phyloP scores from a whole-genome alignment of 768 basidiomycete genomes.

The Lyophyllum decastes region DNA sequence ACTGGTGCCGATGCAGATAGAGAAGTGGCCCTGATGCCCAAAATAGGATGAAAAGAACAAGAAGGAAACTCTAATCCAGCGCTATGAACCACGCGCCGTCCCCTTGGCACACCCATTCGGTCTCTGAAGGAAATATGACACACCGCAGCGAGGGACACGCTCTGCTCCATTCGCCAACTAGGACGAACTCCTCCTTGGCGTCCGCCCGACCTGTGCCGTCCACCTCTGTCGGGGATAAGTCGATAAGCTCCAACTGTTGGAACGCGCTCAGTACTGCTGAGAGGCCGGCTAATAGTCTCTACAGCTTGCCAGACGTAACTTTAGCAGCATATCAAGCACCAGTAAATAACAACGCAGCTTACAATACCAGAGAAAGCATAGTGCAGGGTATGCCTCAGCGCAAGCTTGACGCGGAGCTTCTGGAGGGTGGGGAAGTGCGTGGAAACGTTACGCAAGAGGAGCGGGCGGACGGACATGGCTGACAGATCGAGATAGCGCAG shows the following conservation, averaged over 20 bases:
- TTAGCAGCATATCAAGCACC: not conserved
- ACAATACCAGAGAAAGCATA: constrained; percentile 66
- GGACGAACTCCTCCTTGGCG: constrained; percentile 46
- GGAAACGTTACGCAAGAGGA: constrained; percentile 57
- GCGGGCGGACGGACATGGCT: constrained; percentile 58
- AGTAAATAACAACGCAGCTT: constrained; percentile 32
- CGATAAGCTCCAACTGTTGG: constrained; percentile 48
- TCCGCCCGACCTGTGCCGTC: constrained; percentile 44
- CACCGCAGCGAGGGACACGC: constrained; percentile 55
- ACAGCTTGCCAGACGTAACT: constrained; percentile 17
- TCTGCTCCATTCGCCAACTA: constrained; percentile 55
- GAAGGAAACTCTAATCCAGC: constrained; percentile 3
- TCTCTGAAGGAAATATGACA: constrained; percentile 57
- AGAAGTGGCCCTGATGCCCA: not conserved
- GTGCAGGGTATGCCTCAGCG: constrained; percentile 66
- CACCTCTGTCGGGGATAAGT: constrained; percentile 60
- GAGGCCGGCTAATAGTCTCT: constrained; percentile 61
- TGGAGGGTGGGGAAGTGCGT: constrained; percentile 50
- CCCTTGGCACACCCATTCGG: constrained; percentile 47
- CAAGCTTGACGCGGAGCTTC: constrained; percentile 54
- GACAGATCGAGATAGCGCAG: constrained; percentile 60
- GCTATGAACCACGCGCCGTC: constrained; percentile 32
- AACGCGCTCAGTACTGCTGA: constrained; percentile 59
- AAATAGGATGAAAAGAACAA: not conserved
- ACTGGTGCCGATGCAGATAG: not conserved